A percentile compares a stretch with the other conserved stretches of the same genome.
phyloP scores from a whole-genome alignment of 352 stramenopile species.

The Pythium oligandrum region DNA sequence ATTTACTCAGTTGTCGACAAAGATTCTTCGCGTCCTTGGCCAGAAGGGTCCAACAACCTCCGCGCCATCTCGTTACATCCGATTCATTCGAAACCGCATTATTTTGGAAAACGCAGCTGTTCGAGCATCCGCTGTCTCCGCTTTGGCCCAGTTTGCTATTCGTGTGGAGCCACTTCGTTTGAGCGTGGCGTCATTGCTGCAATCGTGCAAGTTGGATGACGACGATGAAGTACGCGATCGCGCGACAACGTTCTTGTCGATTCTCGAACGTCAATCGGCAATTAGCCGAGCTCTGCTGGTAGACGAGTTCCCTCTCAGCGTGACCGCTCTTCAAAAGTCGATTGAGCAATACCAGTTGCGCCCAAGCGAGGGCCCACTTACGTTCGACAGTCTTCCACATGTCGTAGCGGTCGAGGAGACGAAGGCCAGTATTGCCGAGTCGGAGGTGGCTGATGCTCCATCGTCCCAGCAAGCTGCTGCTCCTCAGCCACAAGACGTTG shows the following conservation, averaged over 20 bases:
- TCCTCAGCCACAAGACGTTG: constrained; percentile 63
- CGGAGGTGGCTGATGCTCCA: constrained; percentile 28
- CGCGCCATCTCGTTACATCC: constrained; percentile 96
- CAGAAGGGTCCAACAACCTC: constrained; percentile 92
- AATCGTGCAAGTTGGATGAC: constrained; percentile 94
- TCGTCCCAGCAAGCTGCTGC: constrained; percentile 21
- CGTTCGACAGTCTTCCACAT: constrained; percentile 76
- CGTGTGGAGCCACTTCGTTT: constrained; percentile 88
- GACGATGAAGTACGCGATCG: constrained; percentile 97
- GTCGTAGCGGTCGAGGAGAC: constrained; percentile 68
- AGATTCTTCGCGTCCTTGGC: constrained; percentile 95
- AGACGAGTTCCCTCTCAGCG: constrained; percentile 75
- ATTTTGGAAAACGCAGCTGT: constrained; percentile 98
- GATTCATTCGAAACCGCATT: constrained; percentile 99
- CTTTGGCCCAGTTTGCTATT: constrained; percentile 96
- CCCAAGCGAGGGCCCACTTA: constrained; percentile 69
- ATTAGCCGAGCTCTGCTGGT: constrained; percentile 54
- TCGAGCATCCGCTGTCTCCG: constrained; percentile 94
- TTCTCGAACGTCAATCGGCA: constrained; percentile 60
- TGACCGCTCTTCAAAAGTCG: constrained; percentile 73
- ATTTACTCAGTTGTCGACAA: constrained; percentile 87
- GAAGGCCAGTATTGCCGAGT: constrained; percentile 25
- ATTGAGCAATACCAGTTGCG: constrained; percentile 85
- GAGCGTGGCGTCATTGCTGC: constrained; percentile 94
- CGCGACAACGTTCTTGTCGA: constrained; percentile 84